These are phyloP conservation scores for Candida argentea DNA, from an alignment of 805 yeast species.

Conservation along the genomic window DNA sequence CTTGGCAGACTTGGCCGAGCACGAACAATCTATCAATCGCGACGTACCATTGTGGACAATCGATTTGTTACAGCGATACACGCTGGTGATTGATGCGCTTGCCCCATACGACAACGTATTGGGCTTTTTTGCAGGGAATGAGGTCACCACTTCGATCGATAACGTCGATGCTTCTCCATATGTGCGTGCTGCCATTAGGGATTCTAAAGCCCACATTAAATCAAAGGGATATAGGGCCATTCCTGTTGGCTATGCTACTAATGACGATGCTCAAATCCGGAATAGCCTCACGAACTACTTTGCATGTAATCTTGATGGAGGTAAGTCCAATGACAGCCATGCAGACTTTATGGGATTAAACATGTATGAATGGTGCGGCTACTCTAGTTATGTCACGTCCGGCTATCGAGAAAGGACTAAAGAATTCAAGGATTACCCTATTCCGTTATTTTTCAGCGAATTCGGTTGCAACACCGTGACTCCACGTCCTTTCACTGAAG, in stretches of 20 bases:
- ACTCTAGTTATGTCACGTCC: conserved; percentile 24
- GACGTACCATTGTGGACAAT: conserved; percentile 25
- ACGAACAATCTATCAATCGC: conserved; percentile 22
- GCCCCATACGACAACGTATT: conserved; percentile 21
- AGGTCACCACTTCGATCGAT: conserved; percentile 21
- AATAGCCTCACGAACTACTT: conserved; percentile 19
- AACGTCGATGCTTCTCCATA: conserved; percentile 23
- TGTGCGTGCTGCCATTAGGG: conserved; percentile 28
- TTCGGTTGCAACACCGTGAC: conserved; percentile 27
- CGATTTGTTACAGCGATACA: conserved; percentile 19
- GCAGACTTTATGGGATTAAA: conserved; percentile 28
- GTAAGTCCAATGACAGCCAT: conserved; percentile 1
- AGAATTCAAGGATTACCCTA: conserved; percentile 19
- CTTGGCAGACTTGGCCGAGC: conserved; percentile 27
- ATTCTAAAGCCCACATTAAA: conserved; percentile 18
- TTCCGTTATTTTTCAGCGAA: conserved; percentile 30
- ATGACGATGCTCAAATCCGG: conserved; percentile 25
- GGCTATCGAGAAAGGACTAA: conserved; percentile 27
- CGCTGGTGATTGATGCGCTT: conserved; percentile 24
- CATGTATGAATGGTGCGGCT: conserved; percentile 35
- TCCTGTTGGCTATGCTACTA: conserved; percentile 33
- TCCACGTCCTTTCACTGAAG: conserved; percentile 31
- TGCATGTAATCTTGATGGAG: conserved; percentile 14
- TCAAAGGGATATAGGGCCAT: conserved; percentile 18
- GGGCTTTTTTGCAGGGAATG: conserved; percentile 34